phyloP scores from a whole-genome alignment of 768 basidiomycete species.

The Suillus ampliporus region DNA sequence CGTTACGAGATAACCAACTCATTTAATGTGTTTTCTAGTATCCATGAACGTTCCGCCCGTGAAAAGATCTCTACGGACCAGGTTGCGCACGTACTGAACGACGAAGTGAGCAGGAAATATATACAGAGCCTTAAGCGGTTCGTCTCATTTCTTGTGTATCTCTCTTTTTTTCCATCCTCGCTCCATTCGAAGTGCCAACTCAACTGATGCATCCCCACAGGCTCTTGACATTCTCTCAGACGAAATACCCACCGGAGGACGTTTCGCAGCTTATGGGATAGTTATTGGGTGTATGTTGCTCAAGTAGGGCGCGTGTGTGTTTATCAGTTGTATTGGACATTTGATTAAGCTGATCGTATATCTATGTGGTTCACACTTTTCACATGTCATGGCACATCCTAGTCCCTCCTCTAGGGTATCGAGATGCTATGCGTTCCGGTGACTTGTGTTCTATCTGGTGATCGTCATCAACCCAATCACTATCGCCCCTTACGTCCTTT shows the following conservation, averaged over 20 bases:
- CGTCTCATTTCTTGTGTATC: slow-evolving; percentile 20
- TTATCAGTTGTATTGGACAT: slow-evolving; percentile 15
- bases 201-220: slow-evolving; percentile 46
- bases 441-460: background rate
- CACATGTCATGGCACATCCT: background rate
- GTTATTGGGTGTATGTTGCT: slow-evolving; percentile 2
- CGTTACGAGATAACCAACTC: background rate
- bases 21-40: slow-evolving; percentile 50
- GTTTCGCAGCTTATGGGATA: slow-evolving; percentile 92
- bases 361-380: background rate
- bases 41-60: slow-evolving; percentile 96
- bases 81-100: slow-evolving; percentile 97
- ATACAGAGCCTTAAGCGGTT: slow-evolving; percentile 97
- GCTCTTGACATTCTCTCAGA: slow-evolving; percentile 93
- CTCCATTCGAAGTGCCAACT: background rate
- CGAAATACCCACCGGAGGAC: slow-evolving; percentile 93
- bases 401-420: background rate
- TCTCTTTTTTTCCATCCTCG: background rate
- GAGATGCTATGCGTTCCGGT: background rate
- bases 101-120: slow-evolving; percentile 98
- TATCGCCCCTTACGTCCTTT: slow-evolving; percentile 39
- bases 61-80: slow-evolving; percentile 98
- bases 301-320: slow-evolving; percentile 2
- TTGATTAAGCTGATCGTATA: slow-evolving; percentile 13
- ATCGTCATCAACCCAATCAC: background rate